Evolutionary conservation across 768 basidiomycete genomes (phyloP).

Genomic region (Lepiota subincarnata): DNA sequence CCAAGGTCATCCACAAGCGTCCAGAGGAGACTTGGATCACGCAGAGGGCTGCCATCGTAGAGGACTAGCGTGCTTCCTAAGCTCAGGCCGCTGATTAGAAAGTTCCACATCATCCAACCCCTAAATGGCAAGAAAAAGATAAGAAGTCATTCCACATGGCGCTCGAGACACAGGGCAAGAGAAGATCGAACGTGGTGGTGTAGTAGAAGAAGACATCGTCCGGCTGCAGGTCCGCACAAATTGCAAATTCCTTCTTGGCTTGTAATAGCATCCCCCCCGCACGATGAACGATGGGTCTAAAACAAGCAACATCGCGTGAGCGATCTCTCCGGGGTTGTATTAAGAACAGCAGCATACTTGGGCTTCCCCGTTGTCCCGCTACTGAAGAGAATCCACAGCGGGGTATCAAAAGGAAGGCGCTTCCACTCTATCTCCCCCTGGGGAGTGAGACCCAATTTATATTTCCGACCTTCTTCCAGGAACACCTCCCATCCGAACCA

Average conservation of each 20-base stretch:
- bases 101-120: conserved; percentile 94
- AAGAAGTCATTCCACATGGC: conserved; percentile 2
- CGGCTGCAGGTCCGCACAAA: conserved; percentile 61
- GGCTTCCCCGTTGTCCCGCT: conserved; percentile 78
- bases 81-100: conserved; percentile 62
- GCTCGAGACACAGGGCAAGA: not conserved
- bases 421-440: conserved; percentile 63
- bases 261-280: conserved; percentile 77
- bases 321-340: conserved; percentile 2
- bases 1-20: conserved; percentile 60
- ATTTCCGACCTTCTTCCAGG: conserved; percentile 39
- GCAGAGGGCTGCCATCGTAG: conserved; percentile 78
- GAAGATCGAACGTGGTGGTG: conserved; percentile 52
- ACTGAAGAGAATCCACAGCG: conserved; percentile 85
- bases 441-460: conserved; percentile 42
- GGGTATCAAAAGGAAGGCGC: conserved; percentile 63
- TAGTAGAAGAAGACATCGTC: conserved; percentile 81
- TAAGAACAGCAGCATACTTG: conserved; percentile 39
- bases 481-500: conserved; percentile 59
- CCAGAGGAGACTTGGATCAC: conserved; percentile 65
- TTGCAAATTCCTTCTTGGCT: conserved; percentile 63
- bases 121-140: conserved; percentile 28
- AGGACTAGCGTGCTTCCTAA: conserved; percentile 69
- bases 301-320: conserved; percentile 8
- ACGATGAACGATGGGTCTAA: conserved; percentile 73